Evolutionary conservation across 164 flowering plant species (phyloP).

Genomic region (Buxus sempervirens): DNA sequence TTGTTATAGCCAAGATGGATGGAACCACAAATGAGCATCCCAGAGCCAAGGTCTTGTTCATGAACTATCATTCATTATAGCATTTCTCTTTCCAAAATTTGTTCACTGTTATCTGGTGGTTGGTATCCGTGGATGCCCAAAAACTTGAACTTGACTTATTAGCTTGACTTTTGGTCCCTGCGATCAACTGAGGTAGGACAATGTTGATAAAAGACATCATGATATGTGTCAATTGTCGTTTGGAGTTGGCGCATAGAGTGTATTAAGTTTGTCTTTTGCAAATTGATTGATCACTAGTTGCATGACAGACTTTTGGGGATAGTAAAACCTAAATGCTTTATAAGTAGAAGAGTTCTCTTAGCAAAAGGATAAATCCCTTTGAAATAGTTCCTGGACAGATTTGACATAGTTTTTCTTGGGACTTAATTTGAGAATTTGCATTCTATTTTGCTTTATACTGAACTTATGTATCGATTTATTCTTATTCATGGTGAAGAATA

Average conservation of each 20-base stretch:
- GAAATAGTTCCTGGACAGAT: not conserved
- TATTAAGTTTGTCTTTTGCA: too few species aligned
- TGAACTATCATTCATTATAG: constrained; percentile 1
- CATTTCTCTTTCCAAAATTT: not conserved
- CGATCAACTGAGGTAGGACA: not conserved
- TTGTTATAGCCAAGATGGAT: constrained; percentile 95
- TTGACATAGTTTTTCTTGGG: not conserved
- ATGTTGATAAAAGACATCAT: not conserved
- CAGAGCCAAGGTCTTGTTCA: constrained; percentile 61
- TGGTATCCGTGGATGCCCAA: not conserved
- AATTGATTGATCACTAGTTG: too few species aligned
- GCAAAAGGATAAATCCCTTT: not conserved
- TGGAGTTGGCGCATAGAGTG: not conserved
- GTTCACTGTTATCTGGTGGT: not conserved
- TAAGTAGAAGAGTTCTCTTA: not conserved
- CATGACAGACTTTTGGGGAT: not conserved
- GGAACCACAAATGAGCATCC: constrained; percentile 97
- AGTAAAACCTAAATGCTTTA: not conserved
- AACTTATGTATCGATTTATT: too few species aligned
- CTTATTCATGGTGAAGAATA: not conserved
- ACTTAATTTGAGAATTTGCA: too few species aligned
- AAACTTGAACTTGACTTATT: not conserved
- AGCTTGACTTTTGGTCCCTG: not conserved
- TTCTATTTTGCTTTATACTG: not conserved
- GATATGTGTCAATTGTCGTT: not conserved